Conservation (phyloP, 352 stramenopile genomes). For the Globisporangium carolinianum region DNA sequence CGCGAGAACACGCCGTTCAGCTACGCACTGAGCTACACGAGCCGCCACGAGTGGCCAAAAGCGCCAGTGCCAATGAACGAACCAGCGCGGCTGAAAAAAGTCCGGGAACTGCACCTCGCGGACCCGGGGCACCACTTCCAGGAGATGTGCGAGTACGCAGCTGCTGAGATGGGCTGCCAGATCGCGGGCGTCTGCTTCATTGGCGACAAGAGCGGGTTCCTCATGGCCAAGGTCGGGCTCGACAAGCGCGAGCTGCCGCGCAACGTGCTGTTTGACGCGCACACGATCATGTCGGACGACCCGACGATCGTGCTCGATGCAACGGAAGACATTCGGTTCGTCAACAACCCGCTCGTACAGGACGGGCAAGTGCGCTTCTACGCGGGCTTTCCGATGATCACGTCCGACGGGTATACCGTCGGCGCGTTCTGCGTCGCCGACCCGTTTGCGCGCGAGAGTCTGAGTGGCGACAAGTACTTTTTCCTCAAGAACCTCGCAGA, state of each 20-base stretch:
- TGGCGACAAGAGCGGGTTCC: slow-evolving; percentile 78
- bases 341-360: slow-evolving; percentile 70
- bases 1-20: slow-evolving; percentile 70
- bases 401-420: slow-evolving; percentile 52
- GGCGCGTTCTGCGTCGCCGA: slow-evolving; percentile 75
- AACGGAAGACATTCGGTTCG: slow-evolving; percentile 68
- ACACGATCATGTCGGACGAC: slow-evolving; percentile 73
- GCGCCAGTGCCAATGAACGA: slow-evolving; percentile 68
- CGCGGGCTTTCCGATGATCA: slow-evolving; percentile 71
- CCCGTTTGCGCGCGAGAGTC: slow-evolving; percentile 62
- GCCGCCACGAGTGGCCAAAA: slow-evolving; percentile 76
- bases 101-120: slow-evolving; percentile 65
- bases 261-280: slow-evolving; percentile 73
- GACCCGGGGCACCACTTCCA: slow-evolving; percentile 80
- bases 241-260: slow-evolving; percentile 74
- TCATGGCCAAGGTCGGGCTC: slow-evolving; percentile 73
- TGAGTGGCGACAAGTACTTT: slow-evolving; percentile 71
- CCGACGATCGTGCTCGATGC: slow-evolving; percentile 81
- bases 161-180: slow-evolving; percentile 73
- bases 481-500: slow-evolving; percentile 83
- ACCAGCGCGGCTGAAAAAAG: slow-evolving; percentile 49
- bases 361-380: slow-evolving; percentile 80
- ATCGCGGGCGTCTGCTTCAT: slow-evolving; percentile 81
- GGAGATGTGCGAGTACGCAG: slow-evolving; percentile 83
- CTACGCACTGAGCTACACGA: slow-evolving; percentile 79